Base-by-base conservation (phyloP, 495 filamentous ascomycete species). In the Annulohypoxylon bovei region DNA sequence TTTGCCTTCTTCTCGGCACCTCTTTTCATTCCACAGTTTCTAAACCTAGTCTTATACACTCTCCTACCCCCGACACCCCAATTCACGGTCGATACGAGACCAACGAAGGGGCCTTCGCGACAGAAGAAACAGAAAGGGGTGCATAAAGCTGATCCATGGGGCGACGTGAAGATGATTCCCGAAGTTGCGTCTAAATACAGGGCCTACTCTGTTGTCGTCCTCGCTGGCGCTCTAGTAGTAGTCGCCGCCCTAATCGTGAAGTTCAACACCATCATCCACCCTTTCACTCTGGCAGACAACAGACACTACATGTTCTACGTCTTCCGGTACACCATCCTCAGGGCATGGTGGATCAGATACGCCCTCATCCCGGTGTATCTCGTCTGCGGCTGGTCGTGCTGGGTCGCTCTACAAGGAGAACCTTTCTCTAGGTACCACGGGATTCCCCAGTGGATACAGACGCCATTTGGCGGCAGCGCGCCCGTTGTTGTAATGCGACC, bases 271-370 rank as follows among this genome's bases (percentile, higher is more conserved):
- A 89, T 96, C 63, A 88, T 99, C 57, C 95, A 99, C 76, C 95
- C 95, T 0, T 99, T 98, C 72, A 97, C 95, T 1, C 86, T 98
- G 3, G 95, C 95, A 28, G 95, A 99, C 77, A 99, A 99, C 80
- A 85, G 95, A 2, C 96, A 98, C 77, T 99, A 97, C 81, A 88
- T 95, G 61, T 99, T 99, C 81, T 99, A 99, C 79, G 83, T 95
- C 62, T 98, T 99, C 82, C 91, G 93, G 0, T 87, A 96, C 67
- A 90, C 93, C 9, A 88, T 96, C 57, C 84, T 87, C 3, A 81
- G 82, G 22, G 88, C 93, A 60, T 81, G 85, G 0, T 77, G 80
- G 16, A 75, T 91, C 12, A 89, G 90, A 33, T 96, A 96, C 75
- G 76, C 86, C 14, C 88, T 90, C 2, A 88, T 89, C 0, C 82